These are phyloP conservation scores for Tubosaeta sp. DNA, from an alignment of 768 basidiomycete genomes.

Conservation along the genomic window DNA sequence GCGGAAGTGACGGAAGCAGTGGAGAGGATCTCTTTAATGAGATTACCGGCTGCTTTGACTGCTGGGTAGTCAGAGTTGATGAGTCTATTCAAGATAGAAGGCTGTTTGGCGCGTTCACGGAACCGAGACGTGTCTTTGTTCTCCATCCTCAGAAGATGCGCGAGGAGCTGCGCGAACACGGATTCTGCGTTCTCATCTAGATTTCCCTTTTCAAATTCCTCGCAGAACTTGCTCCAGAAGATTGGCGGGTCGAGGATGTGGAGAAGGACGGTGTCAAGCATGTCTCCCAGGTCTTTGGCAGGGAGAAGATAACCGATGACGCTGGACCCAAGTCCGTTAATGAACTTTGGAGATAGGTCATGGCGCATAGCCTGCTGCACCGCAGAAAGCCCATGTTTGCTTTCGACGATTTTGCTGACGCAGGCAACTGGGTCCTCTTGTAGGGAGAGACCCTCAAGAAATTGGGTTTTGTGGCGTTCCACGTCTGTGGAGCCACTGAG, in stretches of 20 bases:
- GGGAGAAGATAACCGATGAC: conserved; percentile 39
- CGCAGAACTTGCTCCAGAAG: conserved; percentile 42
- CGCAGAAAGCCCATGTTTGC: conserved; percentile 32
- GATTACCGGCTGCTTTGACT: conserved; percentile 30
- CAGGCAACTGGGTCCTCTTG: conserved; percentile 38
- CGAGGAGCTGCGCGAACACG: conserved; percentile 47
- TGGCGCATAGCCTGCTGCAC: conserved; percentile 41
- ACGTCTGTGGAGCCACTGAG: conserved; percentile 28
- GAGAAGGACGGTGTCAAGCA: conserved; percentile 37
- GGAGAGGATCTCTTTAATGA: conserved; percentile 39
- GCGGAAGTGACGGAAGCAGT: conserved; percentile 20
- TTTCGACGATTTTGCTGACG: conserved; percentile 35
- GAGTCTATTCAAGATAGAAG: conserved; percentile 25
- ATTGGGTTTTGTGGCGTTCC: conserved; percentile 27
- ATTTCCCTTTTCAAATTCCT: conserved; percentile 32
- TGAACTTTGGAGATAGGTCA: conserved; percentile 34
- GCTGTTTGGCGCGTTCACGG: conserved; percentile 35
- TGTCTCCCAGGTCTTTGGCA: conserved; percentile 34
- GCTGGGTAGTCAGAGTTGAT: conserved; percentile 21
- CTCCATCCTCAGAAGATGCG: conserved; percentile 43
- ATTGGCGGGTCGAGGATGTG: conserved; percentile 47
- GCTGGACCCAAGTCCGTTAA: conserved; percentile 38
- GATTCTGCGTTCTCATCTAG: conserved; percentile 34
- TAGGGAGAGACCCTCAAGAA: conserved; percentile 44
- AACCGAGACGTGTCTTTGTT: conserved; percentile 33